Evolutionary conservation across 192 early-diverging fungal species (phyloP), one percentile per base, ranked within the genome.

Genomic region (Mycoemilia scoparia): DNA sequence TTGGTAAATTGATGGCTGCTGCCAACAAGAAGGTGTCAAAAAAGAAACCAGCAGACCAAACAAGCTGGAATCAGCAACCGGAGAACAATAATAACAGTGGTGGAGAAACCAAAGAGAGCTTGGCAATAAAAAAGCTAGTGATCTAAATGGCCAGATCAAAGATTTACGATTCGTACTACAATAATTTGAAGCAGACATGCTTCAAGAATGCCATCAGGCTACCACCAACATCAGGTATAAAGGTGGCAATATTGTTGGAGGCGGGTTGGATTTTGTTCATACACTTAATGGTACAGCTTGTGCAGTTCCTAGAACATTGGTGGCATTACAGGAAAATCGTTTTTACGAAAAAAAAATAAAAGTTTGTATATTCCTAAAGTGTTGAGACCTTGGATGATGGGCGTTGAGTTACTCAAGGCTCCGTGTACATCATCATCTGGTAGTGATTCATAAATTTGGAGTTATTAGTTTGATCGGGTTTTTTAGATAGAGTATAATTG

Each of bases 281-380:
- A 87, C 89, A 0, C 52, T 95, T 4, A 95, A 95, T 50, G 89
- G 87, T 7, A 95, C 89, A 2, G 89, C 87, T 1, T 73, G 77
- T 45, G 89, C 89, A 5, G 73, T 90, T 19, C 89, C 89, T 14
- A 68, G 89, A 10, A 54, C 90, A 19, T 78, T 82, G 16, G 83
- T 95, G 40, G 80, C 89, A 2, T 37, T 95, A 2, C 40, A 90
- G 4, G 89, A 90, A n/a, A n/a, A n/a, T n/a, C n/a, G 53, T 27
- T 54, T 0, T 75, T 79, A 53, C 89, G 88, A 51, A 48, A 36
- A 8, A 38, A 58, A 5, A 71, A 85, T 38, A 84, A 87, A 0
- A 60, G 65, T 4, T 64, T 95, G 6, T 42, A 40, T 12, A 48
- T 95, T 14, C 89, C 87, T 7, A 38, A 62, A 32, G 69, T 51